Percentiles rank a stretch among this genome's conserved stretches.
phyloP scores from a whole-genome alignment of 805 yeast genomes.

The Torulaspora maleeae region DNA sequence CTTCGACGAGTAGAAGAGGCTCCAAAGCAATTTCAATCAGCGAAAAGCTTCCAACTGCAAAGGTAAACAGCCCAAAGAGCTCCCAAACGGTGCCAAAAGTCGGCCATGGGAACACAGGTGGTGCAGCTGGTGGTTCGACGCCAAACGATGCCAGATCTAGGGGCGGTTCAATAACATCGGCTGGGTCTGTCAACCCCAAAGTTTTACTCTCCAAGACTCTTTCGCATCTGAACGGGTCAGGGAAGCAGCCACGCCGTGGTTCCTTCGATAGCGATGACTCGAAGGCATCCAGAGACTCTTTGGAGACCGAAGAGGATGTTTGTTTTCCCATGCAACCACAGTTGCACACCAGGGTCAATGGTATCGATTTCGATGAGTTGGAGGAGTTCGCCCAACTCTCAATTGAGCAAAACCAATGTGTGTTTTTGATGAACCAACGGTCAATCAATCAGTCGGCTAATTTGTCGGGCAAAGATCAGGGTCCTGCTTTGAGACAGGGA shows the following conservation, averaged over 20 bases:
- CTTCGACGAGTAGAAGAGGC: not conserved
- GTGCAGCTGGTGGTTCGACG: not conserved
- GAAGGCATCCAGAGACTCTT: slow-evolving; percentile 70
- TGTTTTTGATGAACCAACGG: slow-evolving; percentile 23
- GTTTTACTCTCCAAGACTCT: slow-evolving; percentile 9
- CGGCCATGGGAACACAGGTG: not conserved
- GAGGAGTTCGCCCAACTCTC: slow-evolving; percentile 72
- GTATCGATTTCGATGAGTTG: slow-evolving; percentile 86
- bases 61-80: not conserved
- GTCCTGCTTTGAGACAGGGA: slow-evolving; percentile 5
- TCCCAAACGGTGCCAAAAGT: slow-evolving; percentile 1
- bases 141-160: slow-evolving; percentile 21
- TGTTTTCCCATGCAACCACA: slow-evolving; percentile 84
- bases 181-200: slow-evolving; percentile 10
- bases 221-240: slow-evolving; percentile 9
- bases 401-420: slow-evolving; percentile 40
- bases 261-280: slow-evolving; percentile 62
- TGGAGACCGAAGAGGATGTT: slow-evolving; percentile 95
- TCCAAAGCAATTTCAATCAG: not conserved
- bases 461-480: not conserved
- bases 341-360: slow-evolving; percentile 57
- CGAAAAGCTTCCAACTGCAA: not conserved
- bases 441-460: not conserved
- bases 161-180: slow-evolving; percentile 17
- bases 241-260: slow-evolving; percentile 21